Evolutionary conservation across 352 stramenopile genomes (phyloP).

Genomic region (Chrysophaeum taylorii): DNA sequence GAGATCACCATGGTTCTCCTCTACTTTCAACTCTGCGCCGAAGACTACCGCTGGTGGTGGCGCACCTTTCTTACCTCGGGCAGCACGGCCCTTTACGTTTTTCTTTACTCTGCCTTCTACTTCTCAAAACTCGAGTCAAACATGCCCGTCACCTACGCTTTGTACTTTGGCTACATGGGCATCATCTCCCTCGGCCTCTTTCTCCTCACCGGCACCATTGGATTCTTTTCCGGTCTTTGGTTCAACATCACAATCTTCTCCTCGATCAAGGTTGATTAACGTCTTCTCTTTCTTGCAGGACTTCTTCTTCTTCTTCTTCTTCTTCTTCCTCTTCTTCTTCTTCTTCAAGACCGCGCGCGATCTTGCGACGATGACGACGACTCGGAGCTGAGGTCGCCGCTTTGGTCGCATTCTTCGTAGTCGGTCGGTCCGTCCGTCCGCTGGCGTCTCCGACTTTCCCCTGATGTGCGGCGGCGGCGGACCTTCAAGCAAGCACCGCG

Average conservation of each 20-base stretch:
- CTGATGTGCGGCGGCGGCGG: too few relatives aligned
- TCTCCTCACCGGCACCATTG: constrained; percentile 53
- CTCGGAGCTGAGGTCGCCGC: too few relatives aligned
- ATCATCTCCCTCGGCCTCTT: constrained; percentile 80
- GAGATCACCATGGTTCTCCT: constrained; percentile 99
- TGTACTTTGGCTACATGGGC: constrained; percentile 99
- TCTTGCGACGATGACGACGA: too few relatives aligned
- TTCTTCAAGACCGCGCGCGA: too few relatives aligned
- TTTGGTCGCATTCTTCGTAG: too few relatives aligned
- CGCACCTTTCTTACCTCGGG: constrained; percentile 92
- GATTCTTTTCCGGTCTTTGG: constrained; percentile 39
- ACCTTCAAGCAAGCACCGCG: too few relatives aligned
- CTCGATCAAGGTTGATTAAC: constrained; percentile 48
- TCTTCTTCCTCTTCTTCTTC: too few relatives aligned
- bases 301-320: too few relatives aligned
- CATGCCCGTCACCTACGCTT: constrained; percentile 74
- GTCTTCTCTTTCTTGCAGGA: too few relatives aligned
- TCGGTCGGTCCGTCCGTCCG: too few relatives aligned
- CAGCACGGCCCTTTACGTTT: constrained; percentile 92
- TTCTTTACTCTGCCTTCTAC: constrained; percentile 97
- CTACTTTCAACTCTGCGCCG: constrained; percentile 98
- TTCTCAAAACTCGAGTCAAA: constrained; percentile 90
- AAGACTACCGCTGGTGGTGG: constrained; percentile 99
- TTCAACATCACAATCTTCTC: constrained; percentile 59
- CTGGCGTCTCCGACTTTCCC: too few relatives aligned